phyloP scores from a whole-genome alignment of 2,329 filamentous ascomycete species.

The Alternaria solani region DNA sequence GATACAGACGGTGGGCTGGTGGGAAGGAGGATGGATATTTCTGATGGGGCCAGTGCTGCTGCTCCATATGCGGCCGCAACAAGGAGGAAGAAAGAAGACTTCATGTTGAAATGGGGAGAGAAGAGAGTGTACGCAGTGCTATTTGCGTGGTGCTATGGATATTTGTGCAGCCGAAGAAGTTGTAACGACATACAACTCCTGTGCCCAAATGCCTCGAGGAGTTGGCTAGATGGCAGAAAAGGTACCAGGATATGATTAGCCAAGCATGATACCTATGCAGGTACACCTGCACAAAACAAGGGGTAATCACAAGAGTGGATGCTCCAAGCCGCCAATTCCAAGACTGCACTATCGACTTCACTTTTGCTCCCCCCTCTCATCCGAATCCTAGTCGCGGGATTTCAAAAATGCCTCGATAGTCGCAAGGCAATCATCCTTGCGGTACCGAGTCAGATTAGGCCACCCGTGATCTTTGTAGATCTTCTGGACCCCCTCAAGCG shows the following conservation, averaged over 20 bases:
- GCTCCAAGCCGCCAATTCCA: not conserved
- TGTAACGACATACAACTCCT: not conserved
- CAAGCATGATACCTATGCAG: not conserved
- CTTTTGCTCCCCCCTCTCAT: not conserved
- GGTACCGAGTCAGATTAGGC: conserved; percentile 10
- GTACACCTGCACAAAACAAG: not conserved
- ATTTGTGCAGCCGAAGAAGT: not conserved
- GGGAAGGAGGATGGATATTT: not conserved
- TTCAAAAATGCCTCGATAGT: not conserved
- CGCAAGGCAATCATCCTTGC: conserved; percentile 13
- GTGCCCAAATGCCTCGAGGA: not conserved
- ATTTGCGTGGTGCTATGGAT: not conserved
- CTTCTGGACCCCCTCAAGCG: conserved; percentile 8
- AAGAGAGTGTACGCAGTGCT: not conserved
- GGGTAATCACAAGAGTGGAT: not conserved
- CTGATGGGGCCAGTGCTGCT: not conserved
- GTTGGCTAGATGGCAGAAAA: not conserved
- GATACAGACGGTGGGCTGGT: not conserved
- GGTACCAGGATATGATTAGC: not conserved
- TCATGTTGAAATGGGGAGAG: not conserved
- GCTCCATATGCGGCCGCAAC: not conserved
- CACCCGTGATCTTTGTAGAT: conserved; percentile 21
- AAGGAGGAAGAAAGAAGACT: not conserved
- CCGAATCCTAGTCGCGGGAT: not conserved
- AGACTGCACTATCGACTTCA: not conserved